Percentiles rank a stretch among this genome's conserved stretches.
Conservation (phyloP, 768 basidiomycete genomes). For the Mycena polygramma region DNA sequence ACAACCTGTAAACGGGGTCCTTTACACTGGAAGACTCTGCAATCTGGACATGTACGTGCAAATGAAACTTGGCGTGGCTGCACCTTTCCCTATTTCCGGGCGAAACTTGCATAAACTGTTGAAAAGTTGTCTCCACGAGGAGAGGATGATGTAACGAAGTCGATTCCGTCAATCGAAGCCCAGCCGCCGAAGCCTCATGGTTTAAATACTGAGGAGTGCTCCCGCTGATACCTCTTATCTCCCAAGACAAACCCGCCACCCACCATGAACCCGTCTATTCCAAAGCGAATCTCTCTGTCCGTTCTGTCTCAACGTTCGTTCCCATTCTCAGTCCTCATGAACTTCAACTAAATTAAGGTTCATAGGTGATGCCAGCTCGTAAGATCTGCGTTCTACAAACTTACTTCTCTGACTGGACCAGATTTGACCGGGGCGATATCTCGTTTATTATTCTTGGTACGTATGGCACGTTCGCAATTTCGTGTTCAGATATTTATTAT, state of each 20-base stretch:
- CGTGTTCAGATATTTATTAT: not conserved
- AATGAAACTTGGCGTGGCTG: not conserved
- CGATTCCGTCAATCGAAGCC: constrained; percentile 27
- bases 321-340: not conserved
- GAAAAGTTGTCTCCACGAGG: not conserved
- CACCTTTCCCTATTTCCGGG: not conserved
- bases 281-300: not conserved
- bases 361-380: constrained; percentile 33
- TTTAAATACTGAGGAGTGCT: constrained; percentile 15
- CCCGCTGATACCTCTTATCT: constrained; percentile 1
- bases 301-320: constrained; percentile 14
- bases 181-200: not conserved
- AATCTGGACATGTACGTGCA: not conserved
- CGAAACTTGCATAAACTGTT: not conserved
- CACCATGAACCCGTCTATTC: constrained; percentile 3
- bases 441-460: constrained; percentile 71
- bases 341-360: constrained; percentile 2
- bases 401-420: constrained; percentile 40
- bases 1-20: not conserved
- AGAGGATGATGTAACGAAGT: constrained; percentile 25
- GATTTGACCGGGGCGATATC: constrained; percentile 80
- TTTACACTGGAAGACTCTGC: not conserved
- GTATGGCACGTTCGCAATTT: not conserved
- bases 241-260: not conserved
- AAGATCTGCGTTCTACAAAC: not conserved